phyloP scores from a whole-genome alignment of 2,329 filamentous ascomycete species.

The Cryoendolithus antarcticus region DNA sequence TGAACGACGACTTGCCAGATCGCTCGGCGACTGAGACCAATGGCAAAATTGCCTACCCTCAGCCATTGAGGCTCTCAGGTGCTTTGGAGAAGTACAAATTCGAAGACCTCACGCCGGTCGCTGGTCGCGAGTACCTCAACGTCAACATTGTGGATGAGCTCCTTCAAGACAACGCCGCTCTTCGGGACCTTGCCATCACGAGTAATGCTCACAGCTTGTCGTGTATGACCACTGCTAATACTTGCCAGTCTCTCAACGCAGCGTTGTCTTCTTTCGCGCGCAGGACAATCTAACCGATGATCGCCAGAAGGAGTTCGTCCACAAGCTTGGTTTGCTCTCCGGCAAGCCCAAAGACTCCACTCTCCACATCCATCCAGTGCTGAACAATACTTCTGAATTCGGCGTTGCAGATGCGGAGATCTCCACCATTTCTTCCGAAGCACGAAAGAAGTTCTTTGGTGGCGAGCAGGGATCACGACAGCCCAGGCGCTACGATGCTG shows the following conservation, averaged over 20 bases:
- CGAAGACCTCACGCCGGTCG: conserved; percentile 12
- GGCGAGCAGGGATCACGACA: conserved; percentile 28
- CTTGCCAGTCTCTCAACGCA: conserved; percentile 11
- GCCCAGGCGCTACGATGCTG: conserved; percentile 8
- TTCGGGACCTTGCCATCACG: conserved; percentile 12
- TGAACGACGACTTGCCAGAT: too few relatives aligned
- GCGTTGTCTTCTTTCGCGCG: conserved; percentile 18
- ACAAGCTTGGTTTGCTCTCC: conserved; percentile 44
- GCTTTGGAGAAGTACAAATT: conserved; percentile 10
- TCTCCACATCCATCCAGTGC: conserved; percentile 48
- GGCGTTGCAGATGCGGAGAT: conserved; percentile 25
- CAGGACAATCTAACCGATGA: conserved; percentile 32
- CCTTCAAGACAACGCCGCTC: conserved; percentile 9
- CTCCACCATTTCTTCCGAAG: conserved; percentile 26
- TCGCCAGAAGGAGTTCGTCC: conserved; percentile 40
- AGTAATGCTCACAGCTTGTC: neutral
- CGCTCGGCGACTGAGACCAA: neutral
- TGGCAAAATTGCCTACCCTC: conserved; percentile 2
- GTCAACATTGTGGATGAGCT: conserved; percentile 12
- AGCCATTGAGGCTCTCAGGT: conserved; percentile 36
- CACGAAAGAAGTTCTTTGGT: conserved; percentile 18
- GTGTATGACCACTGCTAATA: neutral
- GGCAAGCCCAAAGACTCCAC: conserved; percentile 44
- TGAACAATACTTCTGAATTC: conserved; percentile 29
- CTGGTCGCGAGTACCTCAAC: conserved; percentile 11